Evolutionary conservation across 768 basidiomycete species (phyloP).

Genomic region (Mycena filopes): DNA sequence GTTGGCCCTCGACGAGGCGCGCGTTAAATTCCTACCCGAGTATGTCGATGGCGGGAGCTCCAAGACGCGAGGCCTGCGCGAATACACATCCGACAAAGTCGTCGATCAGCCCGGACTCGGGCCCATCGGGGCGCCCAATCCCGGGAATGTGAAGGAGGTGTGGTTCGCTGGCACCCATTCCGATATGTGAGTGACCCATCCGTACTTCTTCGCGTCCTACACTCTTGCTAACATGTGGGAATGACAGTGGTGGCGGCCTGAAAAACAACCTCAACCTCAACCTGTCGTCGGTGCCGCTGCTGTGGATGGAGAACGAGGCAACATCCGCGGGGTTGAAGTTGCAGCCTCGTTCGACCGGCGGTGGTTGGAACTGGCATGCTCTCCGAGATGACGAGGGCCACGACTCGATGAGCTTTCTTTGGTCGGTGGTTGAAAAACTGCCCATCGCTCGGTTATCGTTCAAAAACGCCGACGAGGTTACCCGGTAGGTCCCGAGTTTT

Average conservation of each 20-base stretch:
- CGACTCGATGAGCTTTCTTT: background rate
- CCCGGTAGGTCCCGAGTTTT: background rate
- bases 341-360: background rate
- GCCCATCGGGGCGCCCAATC: background rate
- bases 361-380: conserved; percentile 10
- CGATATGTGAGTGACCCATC: background rate
- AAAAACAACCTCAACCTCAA: conserved; percentile 24
- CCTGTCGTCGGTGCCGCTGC: conserved; percentile 20
- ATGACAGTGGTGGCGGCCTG: conserved; percentile 17
- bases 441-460: background rate
- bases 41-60: conserved; percentile 3
- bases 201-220: background rate
- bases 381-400: background rate
- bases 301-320: conserved; percentile 32
- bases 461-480: background rate
- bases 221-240: background rate
- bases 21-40: conserved; percentile 14
- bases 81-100: too few relatives aligned
- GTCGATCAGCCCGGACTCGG: too few relatives aligned
- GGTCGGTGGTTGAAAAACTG: background rate
- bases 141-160: conserved; percentile 4
- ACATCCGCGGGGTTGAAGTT: conserved; percentile 18
- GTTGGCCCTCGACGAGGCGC: conserved; percentile 12
- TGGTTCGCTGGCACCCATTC: conserved; percentile 23
- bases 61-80: background rate